A percentile compares a stretch with the other conserved stretches of the same genome.
These are phyloP conservation scores for Isoetes taiwanensis DNA, from an alignment of 75 land plant genomes.

Conservation along the genomic window DNA sequence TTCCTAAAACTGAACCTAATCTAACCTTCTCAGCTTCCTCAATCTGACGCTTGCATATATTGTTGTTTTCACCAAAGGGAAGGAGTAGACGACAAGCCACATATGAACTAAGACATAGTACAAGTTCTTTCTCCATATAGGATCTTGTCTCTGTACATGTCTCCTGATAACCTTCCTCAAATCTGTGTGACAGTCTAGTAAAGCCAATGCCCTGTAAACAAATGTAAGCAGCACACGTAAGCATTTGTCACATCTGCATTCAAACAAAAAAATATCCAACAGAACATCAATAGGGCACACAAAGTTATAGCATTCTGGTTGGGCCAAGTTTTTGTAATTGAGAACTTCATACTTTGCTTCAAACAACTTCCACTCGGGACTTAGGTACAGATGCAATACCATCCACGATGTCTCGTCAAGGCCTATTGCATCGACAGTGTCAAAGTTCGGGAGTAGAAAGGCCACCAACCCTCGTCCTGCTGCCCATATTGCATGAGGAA, in stretches of 20 bases:
- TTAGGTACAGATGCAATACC: conserved; percentile 21
- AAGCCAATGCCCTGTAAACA: conserved; percentile 88
- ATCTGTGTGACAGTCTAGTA: conserved; percentile 54
- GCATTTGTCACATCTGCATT: too few species aligned
- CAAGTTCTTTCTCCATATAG: conserved; percentile 79
- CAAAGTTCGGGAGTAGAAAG: conserved; percentile 75
- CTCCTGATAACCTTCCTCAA: conserved; percentile 44
- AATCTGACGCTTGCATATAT: conserved; percentile 46
- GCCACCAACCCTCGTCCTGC: conserved; percentile 86
- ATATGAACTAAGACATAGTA: conserved; percentile 77
- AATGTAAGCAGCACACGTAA: too few species aligned
- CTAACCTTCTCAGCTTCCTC: conserved; percentile 69
- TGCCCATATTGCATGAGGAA: conserved; percentile 98
- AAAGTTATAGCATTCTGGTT: background rate
- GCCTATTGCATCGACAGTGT: conserved; percentile 69
- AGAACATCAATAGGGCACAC: background rate
- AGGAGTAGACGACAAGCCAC: conserved; percentile 62
- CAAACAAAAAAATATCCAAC: background rate
- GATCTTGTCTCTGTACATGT: conserved; percentile 56
- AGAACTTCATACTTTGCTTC: too few species aligned
- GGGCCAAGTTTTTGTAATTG: too few species aligned
- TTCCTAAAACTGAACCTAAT: too few species aligned
- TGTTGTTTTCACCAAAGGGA: conserved; percentile 73
- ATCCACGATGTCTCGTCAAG: conserved; percentile 84
- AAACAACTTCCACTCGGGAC: background rate